Base-by-base conservation (phyloP, 2,329 filamentous ascomycete species). In the Leptographium lundbergii region DNA sequence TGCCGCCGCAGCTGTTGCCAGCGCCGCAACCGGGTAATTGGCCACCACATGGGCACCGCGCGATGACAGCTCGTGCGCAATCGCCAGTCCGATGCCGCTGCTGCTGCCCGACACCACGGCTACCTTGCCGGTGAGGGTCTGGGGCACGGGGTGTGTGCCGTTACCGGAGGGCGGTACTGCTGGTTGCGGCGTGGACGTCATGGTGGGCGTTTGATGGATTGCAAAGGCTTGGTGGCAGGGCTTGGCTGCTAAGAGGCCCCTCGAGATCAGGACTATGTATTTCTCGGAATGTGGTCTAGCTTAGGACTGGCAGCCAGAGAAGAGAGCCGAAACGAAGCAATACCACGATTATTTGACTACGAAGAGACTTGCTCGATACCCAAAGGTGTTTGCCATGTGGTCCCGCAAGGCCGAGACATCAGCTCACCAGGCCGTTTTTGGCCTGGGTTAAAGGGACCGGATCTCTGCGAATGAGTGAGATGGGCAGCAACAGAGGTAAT, bases 51-150 rank as follows among this genome's bases (percentile, higher is more conserved):
- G 70, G 39, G 77, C 76, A 53, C 77, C 77, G 17, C 73, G 73
- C 50, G 71, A 69, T 14, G 74, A 69, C 2, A 78, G 69, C 57
- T 77, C 75, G 32, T 67, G 65, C 3, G 72, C 74, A 36, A 77
- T 75, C 36, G 74, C 74, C 13, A 70, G 68, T 27, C 76, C 76
- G 60, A 78, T 77, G 53, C 76, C 76, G 27, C 69, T 72, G 59
- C 67, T 70, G 32, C 70, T 73, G 36, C 74, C 75, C 14, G 71
- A 73, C 36, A 84, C 71, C 19, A 84, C 72, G 6, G 82, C 77
- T 52, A 79, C 77, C 64, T 81, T 80, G 54, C 64, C 66, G 5
- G 57, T n/a, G 32, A 69, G 65, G 39, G 64, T 64, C 51, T 61
- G 60, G 25, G 53, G 51, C n/a, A 19, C 13, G 17, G 36, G 14